Evolutionary conservation across 352 stramenopile genomes (phyloP).

Genomic region (Halophytophthora batemanensis): DNA sequence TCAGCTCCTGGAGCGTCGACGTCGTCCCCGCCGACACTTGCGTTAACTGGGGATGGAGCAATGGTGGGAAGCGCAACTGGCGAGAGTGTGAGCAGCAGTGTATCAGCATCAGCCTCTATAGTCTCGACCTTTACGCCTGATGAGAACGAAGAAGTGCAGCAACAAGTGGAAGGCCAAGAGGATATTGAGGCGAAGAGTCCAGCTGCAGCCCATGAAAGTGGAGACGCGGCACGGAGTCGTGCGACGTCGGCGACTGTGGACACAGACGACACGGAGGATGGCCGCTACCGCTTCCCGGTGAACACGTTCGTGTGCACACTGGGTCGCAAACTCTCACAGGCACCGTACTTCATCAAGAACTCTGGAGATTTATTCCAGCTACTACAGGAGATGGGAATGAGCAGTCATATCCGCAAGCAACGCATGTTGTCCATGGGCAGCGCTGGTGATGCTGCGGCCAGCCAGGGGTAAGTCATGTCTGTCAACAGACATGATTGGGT

Average conservation of each 20-base stretch:
- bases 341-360: constrained; percentile 87
- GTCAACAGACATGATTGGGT: neutral
- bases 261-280: constrained; percentile 42
- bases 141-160: constrained; percentile 4
- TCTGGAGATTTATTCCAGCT: constrained; percentile 81
- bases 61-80: neutral
- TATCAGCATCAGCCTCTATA: neutral
- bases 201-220: constrained; percentile 7
- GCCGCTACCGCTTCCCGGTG: constrained; percentile 67
- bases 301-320: constrained; percentile 86
- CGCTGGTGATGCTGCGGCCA: constrained; percentile 9
- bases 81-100: constrained; percentile 8
- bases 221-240: constrained; percentile 14
- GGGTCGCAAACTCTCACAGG: constrained; percentile 76
- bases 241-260: constrained; percentile 25
- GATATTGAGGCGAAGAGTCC: constrained; percentile 8
- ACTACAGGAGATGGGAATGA: constrained; percentile 83
- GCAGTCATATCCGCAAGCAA: constrained; percentile 73
- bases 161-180: neutral
- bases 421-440: constrained; percentile 58
- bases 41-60: neutral
- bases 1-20: constrained; percentile 1
- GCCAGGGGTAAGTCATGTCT: constrained; percentile 4
- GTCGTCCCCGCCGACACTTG: neutral
- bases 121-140: constrained; percentile 10